Evolutionary conservation across 2,329 filamentous ascomycete species (phyloP), one percentile per base, ranked within the genome.

Genomic region (Colletotrichum cuscutae): DNA sequence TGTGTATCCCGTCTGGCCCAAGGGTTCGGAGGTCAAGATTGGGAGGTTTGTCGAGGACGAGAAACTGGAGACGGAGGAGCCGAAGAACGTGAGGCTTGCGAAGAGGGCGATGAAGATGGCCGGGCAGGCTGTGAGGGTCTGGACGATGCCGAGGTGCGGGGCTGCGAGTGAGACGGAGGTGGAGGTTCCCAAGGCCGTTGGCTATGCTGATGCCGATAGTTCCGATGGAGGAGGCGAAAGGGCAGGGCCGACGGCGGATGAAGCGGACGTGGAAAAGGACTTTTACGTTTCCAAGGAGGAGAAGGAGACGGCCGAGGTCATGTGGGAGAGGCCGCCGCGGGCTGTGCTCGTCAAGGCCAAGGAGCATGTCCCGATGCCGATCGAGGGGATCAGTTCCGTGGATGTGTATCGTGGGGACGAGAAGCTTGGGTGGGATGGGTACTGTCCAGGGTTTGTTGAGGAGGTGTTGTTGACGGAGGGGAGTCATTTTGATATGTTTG

Each of bases 401-500:
- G 88, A 90, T 69, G 71, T 83, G n/a, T 76, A 81, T 26, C 84
- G 88, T 0, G 72, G 78, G 0, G 84, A 86, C 19, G 77, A 75
- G 2, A 76, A 79, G 63, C 80, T 90, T 1, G 88, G 88, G 11
- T 90, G 88, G 88, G 84, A 83, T 2, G 62, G 74, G 9, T 88
- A 90, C 57, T 79, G 84, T 26, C 80, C 80, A 32, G 78, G 79
- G 26, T 81, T 89, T 76, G 83, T 90, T 12, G 77, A 79, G 30
- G 78, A 83, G 13, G 81, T 88, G 1, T 72, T 88, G n/a, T 84
- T 87, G 12, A 80, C 89, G 2, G 81, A 87, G 0, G 87, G 88
- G 0, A 83, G 89, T 69, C 88, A 90, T 74, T 90, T 86, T 73
- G 82, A 82, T 65, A 78, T 88, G 52, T 88, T 88, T 75, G 77